Conservation (phyloP, 192 early-diverging fungal species). For the Rhizophlyctis rosea region DNA sequence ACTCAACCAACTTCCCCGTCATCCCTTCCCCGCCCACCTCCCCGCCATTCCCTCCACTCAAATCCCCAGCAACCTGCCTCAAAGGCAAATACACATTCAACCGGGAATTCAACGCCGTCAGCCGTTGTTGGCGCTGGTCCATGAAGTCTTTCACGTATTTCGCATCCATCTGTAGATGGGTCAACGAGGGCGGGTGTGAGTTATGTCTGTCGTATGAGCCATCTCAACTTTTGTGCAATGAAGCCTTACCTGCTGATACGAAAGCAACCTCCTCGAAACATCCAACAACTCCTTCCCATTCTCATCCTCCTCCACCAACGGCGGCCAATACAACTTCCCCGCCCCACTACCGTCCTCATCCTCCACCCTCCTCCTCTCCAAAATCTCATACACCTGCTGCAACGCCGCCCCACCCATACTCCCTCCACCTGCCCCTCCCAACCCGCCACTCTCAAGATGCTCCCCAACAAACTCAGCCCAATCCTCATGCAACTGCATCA, state of each 20-base stretch:
- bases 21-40: neutral
- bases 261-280: neutral
- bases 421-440: neutral
- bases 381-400: neutral
- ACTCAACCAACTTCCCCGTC: neutral
- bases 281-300: neutral
- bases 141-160: slow-evolving; percentile 21
- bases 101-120: slow-evolving; percentile 28
- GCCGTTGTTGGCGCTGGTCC: slow-evolving; percentile 21
- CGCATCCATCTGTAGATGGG: slow-evolving; percentile 6
- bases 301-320: neutral
- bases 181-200: neutral
- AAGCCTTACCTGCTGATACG: slow-evolving; percentile 3
- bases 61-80: slow-evolving; percentile 19
- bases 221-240: neutral
- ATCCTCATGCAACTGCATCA: slow-evolving; percentile 33
- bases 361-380: slow-evolving; percentile 8
- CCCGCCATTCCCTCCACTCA: slow-evolving; percentile 4
- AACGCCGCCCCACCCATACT: neutral
- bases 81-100: slow-evolving; percentile 24
- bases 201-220: neutral
- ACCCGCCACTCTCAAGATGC: neutral
- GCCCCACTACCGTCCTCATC: slow-evolving; percentile 3
- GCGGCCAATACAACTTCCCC: slow-evolving; percentile 11
- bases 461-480: slow-evolving; percentile 19